phyloP scores from a whole-genome alignment of 495 filamentous ascomycete genomes.

The Penicillium lividum region DNA sequence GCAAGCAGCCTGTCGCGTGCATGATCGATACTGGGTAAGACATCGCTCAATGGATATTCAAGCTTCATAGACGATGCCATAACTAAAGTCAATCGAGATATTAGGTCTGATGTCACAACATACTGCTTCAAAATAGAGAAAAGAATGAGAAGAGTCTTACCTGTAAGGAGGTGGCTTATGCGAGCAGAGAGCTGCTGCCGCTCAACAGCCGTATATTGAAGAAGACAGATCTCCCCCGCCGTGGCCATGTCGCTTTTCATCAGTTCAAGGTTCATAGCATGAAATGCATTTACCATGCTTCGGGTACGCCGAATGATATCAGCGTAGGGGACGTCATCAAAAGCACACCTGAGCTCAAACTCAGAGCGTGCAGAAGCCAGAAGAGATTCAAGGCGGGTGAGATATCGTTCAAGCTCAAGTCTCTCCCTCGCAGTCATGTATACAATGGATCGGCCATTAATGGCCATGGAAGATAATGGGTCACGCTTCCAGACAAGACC shows the following conservation, averaged over 20 bases:
- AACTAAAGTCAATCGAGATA: constrained; percentile 48
- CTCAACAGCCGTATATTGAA: constrained; percentile 79
- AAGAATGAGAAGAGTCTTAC: constrained; percentile 36
- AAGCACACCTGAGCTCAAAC: constrained; percentile 81
- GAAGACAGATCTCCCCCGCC: constrained; percentile 74
- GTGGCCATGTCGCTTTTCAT: constrained; percentile 74
- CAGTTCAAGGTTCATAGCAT: constrained; percentile 93
- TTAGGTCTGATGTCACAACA: constrained; percentile 8
- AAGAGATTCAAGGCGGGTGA: constrained; percentile 68
- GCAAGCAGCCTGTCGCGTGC: constrained; percentile 82
- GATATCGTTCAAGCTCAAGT: constrained; percentile 61
- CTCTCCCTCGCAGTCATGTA: constrained; percentile 88
- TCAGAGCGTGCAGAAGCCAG: constrained; percentile 74
- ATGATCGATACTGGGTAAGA: constrained; percentile 77
- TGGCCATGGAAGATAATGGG: constrained; percentile 74
- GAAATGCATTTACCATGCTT: constrained; percentile 85
- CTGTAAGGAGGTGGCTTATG: constrained; percentile 90
- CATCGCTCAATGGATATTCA: constrained; percentile 88
- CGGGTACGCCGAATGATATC: constrained; percentile 76
- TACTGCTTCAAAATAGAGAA: background rate
- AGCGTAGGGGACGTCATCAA: constrained; percentile 67
- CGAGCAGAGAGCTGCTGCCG: constrained; percentile 75
- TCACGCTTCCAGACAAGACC: constrained; percentile 96
- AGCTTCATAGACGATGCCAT: constrained; percentile 90
- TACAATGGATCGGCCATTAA: constrained; percentile 46